These are phyloP conservation scores for Penicillium corylophilum DNA, from an alignment of 2,329 filamentous ascomycete genomes.

Conservation along the genomic window DNA sequence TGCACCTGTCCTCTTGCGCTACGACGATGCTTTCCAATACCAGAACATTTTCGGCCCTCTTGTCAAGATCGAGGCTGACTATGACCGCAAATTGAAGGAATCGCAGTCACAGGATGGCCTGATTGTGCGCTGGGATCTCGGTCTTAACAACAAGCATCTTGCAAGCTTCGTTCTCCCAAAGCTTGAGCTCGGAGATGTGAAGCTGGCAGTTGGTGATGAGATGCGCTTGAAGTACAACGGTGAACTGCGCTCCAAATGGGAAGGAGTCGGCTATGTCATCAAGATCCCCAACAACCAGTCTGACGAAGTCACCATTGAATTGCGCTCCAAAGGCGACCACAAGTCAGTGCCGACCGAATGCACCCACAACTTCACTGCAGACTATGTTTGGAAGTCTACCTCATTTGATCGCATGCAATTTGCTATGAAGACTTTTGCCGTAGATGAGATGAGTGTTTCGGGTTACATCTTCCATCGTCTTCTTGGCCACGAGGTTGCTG, in stretches of 20 bases:
- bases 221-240: constrained; percentile 98
- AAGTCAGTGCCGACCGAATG: constrained; percentile 95
- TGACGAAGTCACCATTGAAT: constrained; percentile 91
- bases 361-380: constrained; percentile 95
- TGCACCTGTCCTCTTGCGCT: constrained; percentile 84
- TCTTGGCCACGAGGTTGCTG: constrained; percentile 89
- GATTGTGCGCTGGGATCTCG: constrained; percentile 89
- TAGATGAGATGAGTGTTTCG: constrained; percentile 97
- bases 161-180: constrained; percentile 96
- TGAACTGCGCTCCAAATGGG: constrained; percentile 87
- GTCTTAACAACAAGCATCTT: constrained; percentile 94
- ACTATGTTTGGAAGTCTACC: constrained; percentile 99
- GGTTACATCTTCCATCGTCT: constrained; percentile 98
- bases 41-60: constrained; percentile 98
- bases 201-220: constrained; percentile 94
- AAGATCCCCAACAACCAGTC: constrained; percentile 99
- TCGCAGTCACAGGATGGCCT: constrained; percentile 96
- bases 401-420: constrained; percentile 99
- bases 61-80: constrained; percentile 98
- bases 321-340: constrained; percentile 91
- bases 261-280: constrained; percentile 97
- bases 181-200: constrained; percentile 95
- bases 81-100: constrained; percentile 98
- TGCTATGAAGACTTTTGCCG: constrained; percentile 98
- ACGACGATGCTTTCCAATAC: constrained; percentile 97